Evolutionary conservation across 345 rosid genomes (phyloP), one percentile per base, ranked within the genome.

Genomic region (Eutrema japonicum): DNA sequence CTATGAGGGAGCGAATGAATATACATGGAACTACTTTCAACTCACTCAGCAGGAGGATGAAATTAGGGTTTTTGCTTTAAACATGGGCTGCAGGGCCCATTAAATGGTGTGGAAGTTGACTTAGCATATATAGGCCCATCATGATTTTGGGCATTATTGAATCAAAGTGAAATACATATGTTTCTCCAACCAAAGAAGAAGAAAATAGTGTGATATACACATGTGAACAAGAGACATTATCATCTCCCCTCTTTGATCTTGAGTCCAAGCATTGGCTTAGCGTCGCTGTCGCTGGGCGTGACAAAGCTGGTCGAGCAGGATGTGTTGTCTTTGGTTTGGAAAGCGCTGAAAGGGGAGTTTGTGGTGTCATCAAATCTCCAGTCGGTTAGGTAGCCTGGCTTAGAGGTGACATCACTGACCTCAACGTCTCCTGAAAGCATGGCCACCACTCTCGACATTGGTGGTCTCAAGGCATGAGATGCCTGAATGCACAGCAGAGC

Each of bases 381-480:
- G 51, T 74, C 85, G 11, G 85, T 73, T 70, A 87, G 66, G 82
- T 86, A 83, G 16, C 16, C 16, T n/a, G 90, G 88, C 76, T 72
- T 82, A 2, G 70, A 40, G 37, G 82, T 72, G 30, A 71, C 81
- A 22, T 63, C 59, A 42, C 72, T 74, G 35, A 89, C 88, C 75
- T 86, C 91, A 11, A 70, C 56, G 71, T 91, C 96, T 66, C 91
- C 89, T 0, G 82, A 79, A 7, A 92, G 73, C 97, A 92, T 87
- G 27, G 85, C 86, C 22, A 87, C 81, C 3, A 85, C 89, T 7
- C 88, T 70, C 3, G 96, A 87, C 92, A 92, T 86, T n/a, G 83
- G 45, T 59, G 96, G 93, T 60, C 96, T 73, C 5, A 66, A 22
- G 22, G 18, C 13, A 22, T 86, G 85, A 14, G 89, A 69, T 40